Percentiles rank a stretch among this genome's conserved stretches.
Evolutionary conservation across 306 rosid species (phyloP).

Genomic region (Oxytropis ochrocephala): DNA sequence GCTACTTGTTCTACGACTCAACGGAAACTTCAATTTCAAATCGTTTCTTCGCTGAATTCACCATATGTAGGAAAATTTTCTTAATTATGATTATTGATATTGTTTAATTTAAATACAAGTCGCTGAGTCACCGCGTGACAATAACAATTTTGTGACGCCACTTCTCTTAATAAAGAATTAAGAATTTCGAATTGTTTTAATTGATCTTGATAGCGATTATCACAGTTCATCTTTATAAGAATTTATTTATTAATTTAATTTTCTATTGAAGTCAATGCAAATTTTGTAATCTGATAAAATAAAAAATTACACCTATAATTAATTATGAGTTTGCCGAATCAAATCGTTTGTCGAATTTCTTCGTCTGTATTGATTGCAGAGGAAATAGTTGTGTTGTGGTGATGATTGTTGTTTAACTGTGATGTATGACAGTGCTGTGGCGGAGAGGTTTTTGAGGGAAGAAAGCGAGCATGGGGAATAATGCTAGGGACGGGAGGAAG

Average conservation of each 20-base stretch:
- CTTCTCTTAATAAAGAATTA: background rate
- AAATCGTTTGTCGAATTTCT: background rate
- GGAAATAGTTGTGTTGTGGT: background rate
- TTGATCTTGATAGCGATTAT: background rate
- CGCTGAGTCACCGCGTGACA: background rate
- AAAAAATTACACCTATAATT: background rate
- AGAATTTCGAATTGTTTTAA: background rate
- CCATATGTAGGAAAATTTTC: background rate
- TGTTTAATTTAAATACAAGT: background rate
- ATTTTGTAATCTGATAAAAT: background rate
- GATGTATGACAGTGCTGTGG: constrained; percentile 18
- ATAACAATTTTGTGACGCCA: constrained; percentile 16
- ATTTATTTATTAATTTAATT: background rate
- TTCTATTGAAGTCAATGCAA: background rate
- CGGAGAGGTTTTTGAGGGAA: constrained; percentile 37
- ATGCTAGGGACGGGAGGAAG: constrained; percentile 30
- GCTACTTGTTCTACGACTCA: background rate
- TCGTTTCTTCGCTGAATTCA: background rate
- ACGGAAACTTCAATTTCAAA: background rate
- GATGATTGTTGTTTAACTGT: constrained; percentile 10
- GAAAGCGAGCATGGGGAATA: constrained; percentile 51
- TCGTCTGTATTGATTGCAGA: background rate
- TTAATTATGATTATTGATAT: background rate
- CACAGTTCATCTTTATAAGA: background rate
- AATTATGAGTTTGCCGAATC: background rate